Evolutionary conservation across 148 eudicot genomes (phyloP).

Genomic region (Rhododendron henanense): DNA sequence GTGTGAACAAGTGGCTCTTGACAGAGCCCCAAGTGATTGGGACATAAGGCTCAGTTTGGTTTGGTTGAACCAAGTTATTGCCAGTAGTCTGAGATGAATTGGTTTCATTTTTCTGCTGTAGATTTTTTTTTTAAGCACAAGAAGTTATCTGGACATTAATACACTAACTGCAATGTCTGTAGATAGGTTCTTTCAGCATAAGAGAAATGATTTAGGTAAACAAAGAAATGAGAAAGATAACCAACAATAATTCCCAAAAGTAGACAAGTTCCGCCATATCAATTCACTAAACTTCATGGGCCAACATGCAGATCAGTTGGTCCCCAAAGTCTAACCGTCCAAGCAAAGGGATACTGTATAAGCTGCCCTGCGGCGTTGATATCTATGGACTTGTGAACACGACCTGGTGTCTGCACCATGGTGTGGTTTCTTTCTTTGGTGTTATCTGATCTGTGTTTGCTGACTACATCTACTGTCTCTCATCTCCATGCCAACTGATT

Average conservation of each 20-base stretch:
- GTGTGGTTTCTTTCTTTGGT: background rate
- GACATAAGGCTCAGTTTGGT: too few relatives aligned
- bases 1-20: too few relatives aligned
- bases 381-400: background rate
- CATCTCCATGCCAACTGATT: background rate
- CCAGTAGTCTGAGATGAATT: background rate
- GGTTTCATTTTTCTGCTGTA: background rate
- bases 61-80: too few relatives aligned
- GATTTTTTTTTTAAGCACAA: background rate
- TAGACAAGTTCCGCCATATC: background rate
- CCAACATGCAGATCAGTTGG: background rate
- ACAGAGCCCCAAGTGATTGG: too few relatives aligned
- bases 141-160: background rate
- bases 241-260: background rate
- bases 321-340: background rate
- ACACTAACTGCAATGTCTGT: background rate
- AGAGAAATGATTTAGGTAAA: background rate
- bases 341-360: background rate
- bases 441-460: background rate
- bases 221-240: background rate
- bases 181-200: background rate
- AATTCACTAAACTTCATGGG: background rate
- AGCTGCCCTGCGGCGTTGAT: background rate
- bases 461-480: background rate
- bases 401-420: background rate